Evolutionary conservation across 2,329 filamentous ascomycete species (phyloP), one percentile per base, ranked within the genome.

Genomic region (Fusarium oligoseptatum): DNA sequence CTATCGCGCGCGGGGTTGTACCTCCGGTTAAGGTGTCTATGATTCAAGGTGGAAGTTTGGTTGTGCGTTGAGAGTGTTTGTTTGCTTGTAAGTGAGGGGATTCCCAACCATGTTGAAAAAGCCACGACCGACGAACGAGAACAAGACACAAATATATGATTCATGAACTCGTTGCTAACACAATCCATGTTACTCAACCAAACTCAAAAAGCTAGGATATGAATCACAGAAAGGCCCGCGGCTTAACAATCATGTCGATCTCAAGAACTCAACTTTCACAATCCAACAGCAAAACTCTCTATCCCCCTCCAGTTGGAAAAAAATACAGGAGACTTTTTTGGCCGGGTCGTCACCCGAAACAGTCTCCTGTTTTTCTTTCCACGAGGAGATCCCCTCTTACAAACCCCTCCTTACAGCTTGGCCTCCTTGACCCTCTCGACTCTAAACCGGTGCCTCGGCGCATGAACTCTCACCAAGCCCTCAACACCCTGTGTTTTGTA

Each of bases 391-490:
- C 32, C 41, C 41, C 24, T 24, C 24, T 24, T 2, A 3, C 20
- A 45, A 9, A 24, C 41, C 20, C 15, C 12, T 7, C 17, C 17
- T 68, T 43, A 76, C 34, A 76, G 12, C 67, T 66, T 72, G 37
- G 62, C 60, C 8, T 11, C 58, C 10, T 37, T 77, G 48, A 90
- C 81, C 70, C 84, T 84, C 66, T 74, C 78, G 50, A 91, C 81
- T 68, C 85, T 84, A 80, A 92, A 92, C 24, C 88, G 88, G 78
- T 88, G 87, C 74, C 91, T 85, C 8, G 91, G 92, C 64, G 88
- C 88, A 83, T 93, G 91, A 37, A 93, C 82, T 64, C 86, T 85
- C 22, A 93, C 82, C 52, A 78, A 80, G 52, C 83, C 83, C 68
- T 82, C 81, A 5, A 81, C 83, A 4, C 83, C 84, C 67, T 81